Conservation (phyloP, 2,329 filamentous ascomycete species). For the Talaromyces sp. region DNA sequence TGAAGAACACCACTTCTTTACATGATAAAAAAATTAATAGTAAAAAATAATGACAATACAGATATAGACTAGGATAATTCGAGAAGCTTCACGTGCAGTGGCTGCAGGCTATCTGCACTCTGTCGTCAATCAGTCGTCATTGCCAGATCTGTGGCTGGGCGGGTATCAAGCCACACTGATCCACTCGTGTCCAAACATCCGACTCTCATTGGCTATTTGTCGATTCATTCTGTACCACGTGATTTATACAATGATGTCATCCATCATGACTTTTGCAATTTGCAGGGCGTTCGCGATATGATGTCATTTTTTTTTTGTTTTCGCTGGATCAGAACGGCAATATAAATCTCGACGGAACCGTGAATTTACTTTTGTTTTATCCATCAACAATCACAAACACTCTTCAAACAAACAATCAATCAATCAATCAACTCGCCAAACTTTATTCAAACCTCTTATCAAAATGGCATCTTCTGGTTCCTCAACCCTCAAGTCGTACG, state of each 20-base stretch:
- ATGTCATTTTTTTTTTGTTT: not conserved
- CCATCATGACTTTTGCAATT: not conserved
- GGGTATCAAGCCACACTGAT: not conserved
- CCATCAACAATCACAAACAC: not conserved
- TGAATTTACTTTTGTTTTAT: not conserved
- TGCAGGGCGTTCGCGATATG: not conserved
- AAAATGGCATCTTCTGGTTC: conserved; percentile 31
- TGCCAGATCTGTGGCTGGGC: not conserved
- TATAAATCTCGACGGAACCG: not conserved
- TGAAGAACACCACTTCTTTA: not conserved
- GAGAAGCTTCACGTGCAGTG: not conserved
- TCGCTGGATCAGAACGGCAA: not conserved
- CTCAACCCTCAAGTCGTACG: conserved; percentile 73
- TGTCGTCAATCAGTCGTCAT: not conserved
- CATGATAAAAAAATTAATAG: not conserved
- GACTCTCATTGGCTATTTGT: not conserved
- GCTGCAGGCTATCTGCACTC: not conserved
- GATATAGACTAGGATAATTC: not conserved
- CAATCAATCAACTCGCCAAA: not conserved
- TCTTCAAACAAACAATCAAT: not conserved
- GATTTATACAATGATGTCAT: not conserved
- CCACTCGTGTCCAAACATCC: not conserved
- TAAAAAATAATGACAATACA: not conserved
- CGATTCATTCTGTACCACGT: not conserved
- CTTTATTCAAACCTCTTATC: not conserved